Conservation (phyloP, 208 protist species). For the Leishmania mexicana region DNA sequence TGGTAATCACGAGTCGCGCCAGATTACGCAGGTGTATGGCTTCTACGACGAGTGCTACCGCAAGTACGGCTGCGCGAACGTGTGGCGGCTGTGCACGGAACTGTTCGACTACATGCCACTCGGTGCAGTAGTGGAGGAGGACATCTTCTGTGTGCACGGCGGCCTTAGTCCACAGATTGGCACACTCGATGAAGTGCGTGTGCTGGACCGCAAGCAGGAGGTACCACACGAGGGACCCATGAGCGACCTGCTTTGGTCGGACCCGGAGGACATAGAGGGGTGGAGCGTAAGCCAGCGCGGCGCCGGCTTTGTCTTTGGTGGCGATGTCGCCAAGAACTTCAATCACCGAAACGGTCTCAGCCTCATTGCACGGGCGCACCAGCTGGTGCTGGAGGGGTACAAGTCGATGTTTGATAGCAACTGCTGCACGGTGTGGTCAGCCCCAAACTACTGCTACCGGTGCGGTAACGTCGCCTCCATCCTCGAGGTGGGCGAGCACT, state of each 20-base stretch:
- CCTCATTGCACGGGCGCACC: constrained; percentile 91
- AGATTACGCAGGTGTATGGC: constrained; percentile 97
- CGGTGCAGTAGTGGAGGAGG: constrained; percentile 86
- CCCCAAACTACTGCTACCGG: constrained; percentile 96
- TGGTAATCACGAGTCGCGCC: constrained; percentile 97
- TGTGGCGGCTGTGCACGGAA: constrained; percentile 90
- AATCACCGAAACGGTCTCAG: constrained; percentile 86
- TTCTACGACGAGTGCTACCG: constrained; percentile 97
- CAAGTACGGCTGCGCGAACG: constrained; percentile 91
- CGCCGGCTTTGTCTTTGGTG: constrained; percentile 90
- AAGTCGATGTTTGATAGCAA: constrained; percentile 93
- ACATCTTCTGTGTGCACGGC: constrained; percentile 96
- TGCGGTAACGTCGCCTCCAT: constrained; percentile 96
- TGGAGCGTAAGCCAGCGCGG: constrained; percentile 89
- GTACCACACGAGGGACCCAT: constrained; percentile 92
- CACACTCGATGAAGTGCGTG: constrained; percentile 87
- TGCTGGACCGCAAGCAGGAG: constrained; percentile 90
- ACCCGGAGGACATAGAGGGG: constrained; percentile 91
- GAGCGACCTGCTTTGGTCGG: constrained; percentile 91
- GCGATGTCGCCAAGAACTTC: constrained; percentile 76
- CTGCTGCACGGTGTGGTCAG: constrained; percentile 96
- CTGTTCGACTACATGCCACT: constrained; percentile 96
- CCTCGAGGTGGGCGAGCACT: constrained; percentile 90
- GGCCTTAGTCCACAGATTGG: constrained; percentile 86
- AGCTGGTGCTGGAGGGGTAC: constrained; percentile 95